Conservation (phyloP, 768 basidiomycete genomes). For the Suillus cothurnatus region DNA sequence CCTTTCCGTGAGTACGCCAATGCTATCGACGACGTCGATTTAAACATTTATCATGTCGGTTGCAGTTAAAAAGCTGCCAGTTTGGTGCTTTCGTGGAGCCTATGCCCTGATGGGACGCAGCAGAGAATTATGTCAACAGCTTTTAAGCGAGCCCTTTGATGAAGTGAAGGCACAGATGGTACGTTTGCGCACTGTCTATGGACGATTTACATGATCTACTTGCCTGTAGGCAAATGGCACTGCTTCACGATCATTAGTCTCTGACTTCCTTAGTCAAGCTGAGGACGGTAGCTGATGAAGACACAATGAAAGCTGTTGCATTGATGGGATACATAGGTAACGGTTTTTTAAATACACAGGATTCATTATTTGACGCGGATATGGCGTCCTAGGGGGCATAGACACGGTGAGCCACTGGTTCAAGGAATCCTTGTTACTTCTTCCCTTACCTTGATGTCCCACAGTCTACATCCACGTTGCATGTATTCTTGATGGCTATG, state of each 20-base stretch:
- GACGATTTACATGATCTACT: not conserved
- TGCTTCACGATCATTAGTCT: not conserved
- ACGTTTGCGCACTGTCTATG: not conserved
- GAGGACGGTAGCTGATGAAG: not conserved
- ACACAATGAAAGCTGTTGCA: slow-evolving; percentile 1
- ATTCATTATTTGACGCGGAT: not conserved
- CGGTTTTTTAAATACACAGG: too few species aligned
- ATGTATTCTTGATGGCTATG: slow-evolving; percentile 32
- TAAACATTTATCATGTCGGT: not conserved
- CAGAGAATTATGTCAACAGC: not conserved
- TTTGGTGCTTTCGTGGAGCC: slow-evolving; percentile 2
- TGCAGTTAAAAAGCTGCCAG: not conserved
- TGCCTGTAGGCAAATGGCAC: not conserved
- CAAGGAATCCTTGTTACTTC: slow-evolving; percentile 22
- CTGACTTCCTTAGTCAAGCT: slow-evolving; percentile 1
- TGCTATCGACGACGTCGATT: not conserved
- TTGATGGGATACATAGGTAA: slow-evolving; percentile 1
- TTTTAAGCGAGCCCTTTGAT: not conserved
- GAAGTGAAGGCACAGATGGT: not conserved
- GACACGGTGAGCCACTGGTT: not conserved
- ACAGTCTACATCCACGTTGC: slow-evolving; percentile 21
- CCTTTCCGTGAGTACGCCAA: slow-evolving; percentile 9
- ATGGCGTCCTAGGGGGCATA: not conserved
- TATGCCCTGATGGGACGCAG: not conserved
- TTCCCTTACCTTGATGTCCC: slow-evolving; percentile 24